Evolutionary conservation across 2,329 filamentous ascomycete genomes (phyloP).

Genomic region (Didymellaceae sp.): DNA sequence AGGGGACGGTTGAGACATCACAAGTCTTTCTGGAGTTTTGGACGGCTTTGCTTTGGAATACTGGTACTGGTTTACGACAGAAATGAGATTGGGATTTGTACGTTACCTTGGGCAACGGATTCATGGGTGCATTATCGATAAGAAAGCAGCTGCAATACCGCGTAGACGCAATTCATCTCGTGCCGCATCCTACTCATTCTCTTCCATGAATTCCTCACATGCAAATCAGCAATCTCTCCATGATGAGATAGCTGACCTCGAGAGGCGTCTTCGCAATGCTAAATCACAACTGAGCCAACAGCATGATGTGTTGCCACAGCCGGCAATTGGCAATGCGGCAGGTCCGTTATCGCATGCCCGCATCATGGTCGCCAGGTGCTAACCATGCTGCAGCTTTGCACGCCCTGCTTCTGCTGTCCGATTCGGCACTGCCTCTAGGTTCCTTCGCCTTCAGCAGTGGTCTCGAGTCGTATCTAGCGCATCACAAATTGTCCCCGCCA

Average conservation of each 20-base stretch:
- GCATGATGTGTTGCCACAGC: constrained; percentile 5
- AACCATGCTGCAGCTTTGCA: constrained; percentile 54
- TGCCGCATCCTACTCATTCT: constrained; percentile 19
- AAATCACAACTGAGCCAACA: constrained; percentile 54
- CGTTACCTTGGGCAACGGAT: constrained; percentile 7
- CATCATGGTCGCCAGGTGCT: neutral
- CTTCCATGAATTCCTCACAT: constrained; percentile 36
- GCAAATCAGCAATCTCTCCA: constrained; percentile 39
- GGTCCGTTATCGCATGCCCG: constrained; percentile 5
- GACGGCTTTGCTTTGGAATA: neutral
- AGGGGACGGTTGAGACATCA: constrained; percentile 6
- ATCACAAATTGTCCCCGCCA: constrained; percentile 56
- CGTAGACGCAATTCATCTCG: constrained; percentile 17
- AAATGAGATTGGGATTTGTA: constrained; percentile 22
- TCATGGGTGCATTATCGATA: constrained; percentile 18
- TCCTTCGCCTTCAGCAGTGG: constrained; percentile 89
- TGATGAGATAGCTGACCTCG: constrained; percentile 66
- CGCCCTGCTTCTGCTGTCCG: constrained; percentile 77
- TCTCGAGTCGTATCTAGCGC: constrained; percentile 81
- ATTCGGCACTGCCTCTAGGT: constrained; percentile 81
- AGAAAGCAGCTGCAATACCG: constrained; percentile 28
- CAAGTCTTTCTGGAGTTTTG: constrained; percentile 14
- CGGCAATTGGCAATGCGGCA: constrained; percentile 2
- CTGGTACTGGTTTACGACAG: constrained; percentile 17
- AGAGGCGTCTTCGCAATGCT: constrained; percentile 57